phyloP scores from a whole-genome alignment of 2,329 filamentous ascomycete species.

The Fusarium acutatum region DNA sequence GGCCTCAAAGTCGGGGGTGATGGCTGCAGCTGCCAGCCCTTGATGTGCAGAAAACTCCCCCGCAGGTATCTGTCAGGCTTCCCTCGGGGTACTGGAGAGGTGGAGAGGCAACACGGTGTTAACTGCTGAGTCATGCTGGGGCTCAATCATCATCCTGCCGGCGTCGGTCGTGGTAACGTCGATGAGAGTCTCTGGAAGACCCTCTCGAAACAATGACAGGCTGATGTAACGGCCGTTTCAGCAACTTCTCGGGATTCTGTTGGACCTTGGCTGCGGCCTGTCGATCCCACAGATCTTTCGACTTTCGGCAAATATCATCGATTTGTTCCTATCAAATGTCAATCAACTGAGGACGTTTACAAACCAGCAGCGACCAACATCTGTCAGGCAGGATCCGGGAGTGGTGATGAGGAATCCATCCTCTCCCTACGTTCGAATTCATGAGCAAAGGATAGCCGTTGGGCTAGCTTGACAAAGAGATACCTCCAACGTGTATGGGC shows the following conservation, averaged over 20 bases:
- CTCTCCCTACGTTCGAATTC: constrained; percentile 57
- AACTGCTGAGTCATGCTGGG: constrained; percentile 3
- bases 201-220: constrained; percentile 57
- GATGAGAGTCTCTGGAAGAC: constrained; percentile 37
- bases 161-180: constrained; percentile 40
- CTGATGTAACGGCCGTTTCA: constrained; percentile 66
- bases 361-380: constrained; percentile 55
- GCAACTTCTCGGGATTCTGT: constrained; percentile 56
- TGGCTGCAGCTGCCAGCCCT: constrained; percentile 3
- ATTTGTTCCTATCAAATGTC: constrained; percentile 63
- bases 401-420: constrained; percentile 69
- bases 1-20: constrained; percentile 16
- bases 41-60: constrained; percentile 1
- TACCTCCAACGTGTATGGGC: constrained; percentile 66
- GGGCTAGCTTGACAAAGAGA: constrained; percentile 36
- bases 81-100: constrained; percentile 3
- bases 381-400: constrained; percentile 65
- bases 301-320: constrained; percentile 68
- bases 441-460: constrained; percentile 35
- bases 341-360: constrained; percentile 15
- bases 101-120: not conserved
- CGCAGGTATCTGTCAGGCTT: not conserved
- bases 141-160: constrained; percentile 38
- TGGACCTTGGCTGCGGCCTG: constrained; percentile 61
- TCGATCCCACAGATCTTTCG: constrained; percentile 64